These are phyloP conservation scores for Fusarium marasasianum DNA, from an alignment of 2,329 filamentous ascomycete species.

Conservation along the genomic window DNA sequence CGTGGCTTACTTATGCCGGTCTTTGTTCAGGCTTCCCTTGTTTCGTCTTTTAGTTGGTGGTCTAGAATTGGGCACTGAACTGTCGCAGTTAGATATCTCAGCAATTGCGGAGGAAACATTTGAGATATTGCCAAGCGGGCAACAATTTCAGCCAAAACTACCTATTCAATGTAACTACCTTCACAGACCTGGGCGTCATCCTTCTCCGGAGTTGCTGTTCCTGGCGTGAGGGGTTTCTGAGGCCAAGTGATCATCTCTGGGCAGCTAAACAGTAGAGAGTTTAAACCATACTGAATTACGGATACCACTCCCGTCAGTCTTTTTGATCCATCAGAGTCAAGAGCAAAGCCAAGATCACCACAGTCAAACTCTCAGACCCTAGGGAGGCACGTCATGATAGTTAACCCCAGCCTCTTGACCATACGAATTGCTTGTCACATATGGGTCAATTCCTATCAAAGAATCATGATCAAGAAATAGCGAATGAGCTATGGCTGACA, in stretches of 20 bases:
- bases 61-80: constrained; percentile 16
- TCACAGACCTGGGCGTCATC: not conserved
- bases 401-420: constrained; percentile 1
- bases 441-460: not conserved
- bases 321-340: not conserved
- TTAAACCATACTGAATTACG: constrained; percentile 20
- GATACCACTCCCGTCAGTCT: not conserved
- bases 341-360: constrained; percentile 3
- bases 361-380: not conserved
- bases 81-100: constrained; percentile 8
- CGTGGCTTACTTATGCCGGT: constrained; percentile 37
- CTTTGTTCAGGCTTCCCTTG: constrained; percentile 20
- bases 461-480: constrained; percentile 4
- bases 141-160: not conserved
- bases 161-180: not conserved
- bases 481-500: constrained; percentile 16
- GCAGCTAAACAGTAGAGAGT: constrained; percentile 24
- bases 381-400: constrained; percentile 15
- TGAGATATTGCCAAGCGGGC: constrained; percentile 1
- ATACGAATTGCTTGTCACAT: not conserved
- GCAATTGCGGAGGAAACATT: constrained; percentile 1
- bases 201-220: constrained; percentile 17
- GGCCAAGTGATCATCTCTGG: constrained; percentile 12
- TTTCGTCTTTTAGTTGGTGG: constrained; percentile 26
- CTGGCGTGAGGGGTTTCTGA: constrained; percentile 27